Percentiles rank a stretch among this genome's conserved stretches.
Evolutionary conservation across 345 rosid species (phyloP).

Genomic region (Euclidium syriacum): DNA sequence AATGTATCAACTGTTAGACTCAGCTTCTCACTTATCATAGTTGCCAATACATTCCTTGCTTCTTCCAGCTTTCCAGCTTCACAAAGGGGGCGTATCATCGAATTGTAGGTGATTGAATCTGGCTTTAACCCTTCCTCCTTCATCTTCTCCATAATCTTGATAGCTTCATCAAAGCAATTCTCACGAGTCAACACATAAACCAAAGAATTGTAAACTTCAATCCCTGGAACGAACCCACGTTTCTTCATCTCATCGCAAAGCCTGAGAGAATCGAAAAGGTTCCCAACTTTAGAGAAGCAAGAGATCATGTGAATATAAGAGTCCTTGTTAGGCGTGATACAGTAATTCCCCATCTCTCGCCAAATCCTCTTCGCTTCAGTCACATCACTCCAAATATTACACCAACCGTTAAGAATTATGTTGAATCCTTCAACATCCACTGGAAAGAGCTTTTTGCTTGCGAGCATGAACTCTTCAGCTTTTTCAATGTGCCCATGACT

Average conservation of each 20-base stretch:
- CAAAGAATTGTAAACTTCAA: constrained; percentile 67
- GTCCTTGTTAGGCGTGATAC: constrained; percentile 57
- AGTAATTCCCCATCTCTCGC: constrained; percentile 73
- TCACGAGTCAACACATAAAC: constrained; percentile 64
- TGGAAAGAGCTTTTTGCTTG: constrained; percentile 71
- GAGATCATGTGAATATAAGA: constrained; percentile 71
- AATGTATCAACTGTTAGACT: constrained; percentile 62
- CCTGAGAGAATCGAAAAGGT: constrained; percentile 76
- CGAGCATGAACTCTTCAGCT: constrained; percentile 91
- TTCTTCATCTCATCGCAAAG: constrained; percentile 88
- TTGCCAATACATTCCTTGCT: constrained; percentile 54
- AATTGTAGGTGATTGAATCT: constrained; percentile 60
- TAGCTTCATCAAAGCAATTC: constrained; percentile 64
- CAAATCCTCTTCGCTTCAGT: constrained; percentile 87
- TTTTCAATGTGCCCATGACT: constrained; percentile 78
- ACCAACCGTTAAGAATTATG: constrained; percentile 78
- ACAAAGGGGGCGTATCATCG: constrained; percentile 69
- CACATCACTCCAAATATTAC: constrained; percentile 55
- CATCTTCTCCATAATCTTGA: constrained; percentile 58
- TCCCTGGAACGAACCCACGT: constrained; percentile 56
- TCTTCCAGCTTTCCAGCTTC: constrained; percentile 45
- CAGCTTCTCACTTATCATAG: constrained; percentile 51
- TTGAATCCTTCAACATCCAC: constrained; percentile 56
- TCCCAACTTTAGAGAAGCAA: constrained; percentile 77
- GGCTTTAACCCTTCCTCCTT: constrained; percentile 52